Percentiles rank a stretch among this genome's conserved stretches.
These are phyloP conservation scores for Coniella vitis DNA, from an alignment of 2,329 filamentous ascomycete species.

Conservation along the genomic window DNA sequence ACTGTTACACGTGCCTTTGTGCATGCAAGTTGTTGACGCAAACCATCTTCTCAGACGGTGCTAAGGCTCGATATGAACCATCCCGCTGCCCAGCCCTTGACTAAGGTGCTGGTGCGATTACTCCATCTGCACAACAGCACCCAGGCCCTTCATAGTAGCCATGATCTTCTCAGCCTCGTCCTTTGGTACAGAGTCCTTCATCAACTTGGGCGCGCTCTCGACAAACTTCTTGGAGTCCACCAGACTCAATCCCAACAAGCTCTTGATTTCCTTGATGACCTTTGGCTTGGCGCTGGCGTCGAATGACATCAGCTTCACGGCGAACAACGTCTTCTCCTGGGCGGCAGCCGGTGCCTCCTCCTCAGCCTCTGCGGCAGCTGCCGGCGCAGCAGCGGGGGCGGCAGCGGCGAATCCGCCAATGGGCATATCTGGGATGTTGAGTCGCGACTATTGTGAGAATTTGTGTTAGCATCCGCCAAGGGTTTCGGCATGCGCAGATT, in stretches of 20 bases:
- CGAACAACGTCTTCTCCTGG: conserved; percentile 97
- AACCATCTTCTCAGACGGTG: not conserved
- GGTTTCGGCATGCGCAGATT: conserved; percentile 1
- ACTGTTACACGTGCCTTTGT: conserved; percentile 28
- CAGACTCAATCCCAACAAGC: conserved; percentile 85
- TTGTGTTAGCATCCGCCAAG: conserved; percentile 7
- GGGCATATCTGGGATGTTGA: conserved; percentile 97
- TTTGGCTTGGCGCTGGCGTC: conserved; percentile 90
- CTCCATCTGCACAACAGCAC: conserved; percentile 86
- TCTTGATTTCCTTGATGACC: conserved; percentile 99
- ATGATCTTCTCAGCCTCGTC: conserved; percentile 99
- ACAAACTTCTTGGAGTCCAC: conserved; percentile 99
- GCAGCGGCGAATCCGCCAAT: conserved; percentile 79
- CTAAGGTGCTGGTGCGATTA: conserved; percentile 37
- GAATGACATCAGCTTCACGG: conserved; percentile 85
- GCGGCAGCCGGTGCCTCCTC: conserved; percentile 83
- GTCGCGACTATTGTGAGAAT: conserved; percentile 56
- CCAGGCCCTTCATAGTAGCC: conserved; percentile 85
- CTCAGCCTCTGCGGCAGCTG: conserved; percentile 67
- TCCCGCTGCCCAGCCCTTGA: conserved; percentile 7
- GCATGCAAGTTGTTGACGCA: conserved; percentile 19
- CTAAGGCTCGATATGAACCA: not conserved
- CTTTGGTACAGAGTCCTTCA: conserved; percentile 99
- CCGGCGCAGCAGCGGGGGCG: conserved; percentile 50
- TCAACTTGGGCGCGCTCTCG: conserved; percentile 92